Base-by-base conservation (phyloP, 768 basidiomycete species). In the Suillus subluteus region DNA sequence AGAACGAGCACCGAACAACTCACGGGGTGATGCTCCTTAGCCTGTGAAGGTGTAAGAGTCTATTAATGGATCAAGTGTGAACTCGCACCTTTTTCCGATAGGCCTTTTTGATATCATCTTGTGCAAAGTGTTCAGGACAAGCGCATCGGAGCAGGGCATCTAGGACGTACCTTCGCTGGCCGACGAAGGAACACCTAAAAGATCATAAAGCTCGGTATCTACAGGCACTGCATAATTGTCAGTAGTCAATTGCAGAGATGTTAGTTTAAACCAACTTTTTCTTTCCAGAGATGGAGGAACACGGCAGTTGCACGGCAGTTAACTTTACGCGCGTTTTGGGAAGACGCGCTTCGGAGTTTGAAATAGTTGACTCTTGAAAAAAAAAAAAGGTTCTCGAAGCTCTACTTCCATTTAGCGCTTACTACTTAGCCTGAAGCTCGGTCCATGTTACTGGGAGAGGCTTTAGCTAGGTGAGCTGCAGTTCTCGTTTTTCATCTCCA, bases 101-200 rank as follows among this genome's bases (percentile, higher is more conserved):
- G 18, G 96, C 96, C 74, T 92, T 94, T 80, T 96, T 96, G 72
- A 98, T 94, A 69, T 98, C 94, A 70, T 83, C 93, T 91, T 69
- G 44, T 59, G 21, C 65, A 67, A 63, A 52, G 32, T 56, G 38
- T 54, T 72, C 58, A 73, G 71, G 40, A 54, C 8, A 56, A 59
- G 13, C 16, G 38, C 8, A 62, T n/a, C 62, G 11, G n/a, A 65
- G 11, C 41, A 35, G n/a, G 23, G 52, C 41, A 30, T 61, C 55
- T 52, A 66, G 66, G 18, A 71, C 79, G 58, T 75, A 93, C 94
- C 90, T 83, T 91, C 90, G 40, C 82, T 86, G 48, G 94, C 95
- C 65, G 81, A 80, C 26, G 88, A 81, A 56, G 86, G 73, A 35
- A 96, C 87, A 35, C 91, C 94, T 37, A 98, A 82, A 55, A 96